Conservation (phyloP, 164 flowering plant species). For the Kalanchoe fedtschenkoi region DNA sequence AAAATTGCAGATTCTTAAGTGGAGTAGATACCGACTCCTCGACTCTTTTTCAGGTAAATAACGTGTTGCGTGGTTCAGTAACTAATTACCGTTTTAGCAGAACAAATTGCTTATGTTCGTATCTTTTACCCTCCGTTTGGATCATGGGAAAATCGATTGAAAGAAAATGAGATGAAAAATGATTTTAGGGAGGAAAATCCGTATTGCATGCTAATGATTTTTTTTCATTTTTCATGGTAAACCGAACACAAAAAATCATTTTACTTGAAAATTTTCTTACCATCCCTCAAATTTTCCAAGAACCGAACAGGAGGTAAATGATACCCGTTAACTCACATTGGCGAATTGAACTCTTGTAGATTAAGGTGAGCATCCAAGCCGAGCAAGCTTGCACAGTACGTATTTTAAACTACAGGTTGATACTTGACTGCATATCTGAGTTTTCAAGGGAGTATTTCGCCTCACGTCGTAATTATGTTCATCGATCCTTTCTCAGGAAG, state of each 20-base stretch:
- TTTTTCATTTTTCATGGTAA: no score
- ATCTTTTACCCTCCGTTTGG: no score
- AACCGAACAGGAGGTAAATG: no score
- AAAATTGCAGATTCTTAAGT: slow-evolving; percentile 57
- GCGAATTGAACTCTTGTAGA: slow-evolving; percentile 31
- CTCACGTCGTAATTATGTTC: neutral
- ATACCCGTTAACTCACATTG: slow-evolving; percentile 7
- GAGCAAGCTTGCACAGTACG: slow-evolving; percentile 71
- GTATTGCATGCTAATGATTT: no score
- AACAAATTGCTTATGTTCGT: neutral
- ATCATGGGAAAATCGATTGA: no score
- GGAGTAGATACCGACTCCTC: slow-evolving; percentile 60
- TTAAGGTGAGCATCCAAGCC: slow-evolving; percentile 43
- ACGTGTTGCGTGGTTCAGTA: neutral
- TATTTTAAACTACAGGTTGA: slow-evolving; percentile 82
- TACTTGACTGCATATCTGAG: slow-evolving; percentile 12
- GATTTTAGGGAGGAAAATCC: no score
- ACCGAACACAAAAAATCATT: no score
- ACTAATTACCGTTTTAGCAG: neutral
- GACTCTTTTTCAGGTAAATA: slow-evolving; percentile 35
- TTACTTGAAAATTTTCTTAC: no score
- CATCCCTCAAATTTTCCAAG: no score
- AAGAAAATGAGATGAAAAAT: no score
- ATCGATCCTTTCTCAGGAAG: slow-evolving; percentile 41
- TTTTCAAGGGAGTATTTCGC: neutral